phyloP scores from a whole-genome alignment of 345 rosid species.

The Eucalyptus pauciflora region DNA sequence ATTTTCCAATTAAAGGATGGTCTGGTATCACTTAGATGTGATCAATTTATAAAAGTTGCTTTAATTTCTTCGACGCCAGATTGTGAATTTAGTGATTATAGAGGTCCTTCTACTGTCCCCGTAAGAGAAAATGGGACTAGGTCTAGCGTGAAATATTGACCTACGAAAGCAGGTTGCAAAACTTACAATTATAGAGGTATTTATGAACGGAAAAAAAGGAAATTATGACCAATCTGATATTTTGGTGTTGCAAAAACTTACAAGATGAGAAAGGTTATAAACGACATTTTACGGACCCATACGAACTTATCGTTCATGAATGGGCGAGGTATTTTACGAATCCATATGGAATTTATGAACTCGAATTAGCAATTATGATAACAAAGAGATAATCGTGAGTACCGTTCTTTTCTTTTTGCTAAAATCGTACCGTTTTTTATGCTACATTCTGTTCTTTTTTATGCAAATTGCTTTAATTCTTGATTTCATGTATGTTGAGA shows the following conservation, averaged over 20 bases:
- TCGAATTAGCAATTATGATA: neutral
- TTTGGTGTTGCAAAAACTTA: neutral
- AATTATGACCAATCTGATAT: neutral
- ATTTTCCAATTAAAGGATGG: neutral
- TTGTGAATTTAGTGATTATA: neutral
- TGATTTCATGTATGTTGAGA: neutral
- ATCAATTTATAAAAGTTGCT: neutral
- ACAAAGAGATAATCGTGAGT: constrained; percentile 32
- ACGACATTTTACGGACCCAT: neutral
- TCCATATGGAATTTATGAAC: neutral
- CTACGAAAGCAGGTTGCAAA: neutral
- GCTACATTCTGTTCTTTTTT: neutral
- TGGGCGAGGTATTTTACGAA: neutral
- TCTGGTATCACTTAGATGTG: neutral
- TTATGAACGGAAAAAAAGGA: neutral
- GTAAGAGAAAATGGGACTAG: neutral
- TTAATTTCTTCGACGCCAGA: neutral
- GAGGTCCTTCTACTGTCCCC: neutral
- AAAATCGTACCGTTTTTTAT: neutral
- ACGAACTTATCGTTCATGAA: neutral
- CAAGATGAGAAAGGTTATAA: neutral
- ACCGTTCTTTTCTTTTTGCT: neutral
- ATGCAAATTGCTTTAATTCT: neutral
- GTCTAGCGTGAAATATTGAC: neutral
- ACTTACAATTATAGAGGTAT: neutral